Conservation (phyloP, 2,329 filamentous ascomycete genomes). For the Nectriaceae sp. region DNA sequence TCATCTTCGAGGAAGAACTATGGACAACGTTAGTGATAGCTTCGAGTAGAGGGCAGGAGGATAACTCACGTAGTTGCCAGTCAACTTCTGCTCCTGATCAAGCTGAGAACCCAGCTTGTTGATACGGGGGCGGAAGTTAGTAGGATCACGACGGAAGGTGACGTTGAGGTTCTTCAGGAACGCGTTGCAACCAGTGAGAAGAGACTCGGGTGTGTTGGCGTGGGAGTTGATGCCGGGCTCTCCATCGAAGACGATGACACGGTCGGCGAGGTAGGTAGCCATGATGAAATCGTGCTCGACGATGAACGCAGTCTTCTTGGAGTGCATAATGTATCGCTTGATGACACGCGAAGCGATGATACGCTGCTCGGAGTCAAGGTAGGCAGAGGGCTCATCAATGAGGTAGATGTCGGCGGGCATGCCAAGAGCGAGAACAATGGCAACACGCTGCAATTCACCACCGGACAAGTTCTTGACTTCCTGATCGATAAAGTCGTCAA, state of each 20-base stretch:
- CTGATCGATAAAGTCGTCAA: constrained; percentile 99
- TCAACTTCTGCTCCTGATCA: constrained; percentile 94
- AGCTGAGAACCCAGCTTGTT: constrained; percentile 96
- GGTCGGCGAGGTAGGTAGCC: constrained; percentile 76
- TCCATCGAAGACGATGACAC: constrained; percentile 98
- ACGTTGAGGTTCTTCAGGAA: constrained; percentile 98
- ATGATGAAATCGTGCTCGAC: constrained; percentile 99
- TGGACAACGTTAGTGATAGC: constrained; percentile 19
- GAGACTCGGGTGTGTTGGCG: constrained; percentile 86
- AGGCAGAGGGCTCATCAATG: constrained; percentile 96
- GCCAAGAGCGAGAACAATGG: constrained; percentile 94
- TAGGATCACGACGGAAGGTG: constrained; percentile 96
- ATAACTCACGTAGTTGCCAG: constrained; percentile 83
- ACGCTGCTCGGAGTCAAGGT: constrained; percentile 98
- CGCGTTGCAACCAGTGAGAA: constrained; percentile 92
- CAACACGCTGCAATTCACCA: constrained; percentile 99
- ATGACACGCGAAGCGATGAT: constrained; percentile 96
- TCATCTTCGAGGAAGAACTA: constrained; percentile 94
- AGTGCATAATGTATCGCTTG: constrained; percentile 99
- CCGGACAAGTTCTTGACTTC: constrained; percentile 99
- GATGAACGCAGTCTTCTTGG: constrained; percentile 98
- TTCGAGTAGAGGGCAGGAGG: not conserved
- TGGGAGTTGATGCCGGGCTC: constrained; percentile 84
- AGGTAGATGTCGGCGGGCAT: constrained; percentile 97
- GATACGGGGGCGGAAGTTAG: constrained; percentile 94